These are phyloP conservation scores for Zygotorulaspora mrakii DNA, from an alignment of 1,139 yeast species.

Conservation along the genomic window DNA sequence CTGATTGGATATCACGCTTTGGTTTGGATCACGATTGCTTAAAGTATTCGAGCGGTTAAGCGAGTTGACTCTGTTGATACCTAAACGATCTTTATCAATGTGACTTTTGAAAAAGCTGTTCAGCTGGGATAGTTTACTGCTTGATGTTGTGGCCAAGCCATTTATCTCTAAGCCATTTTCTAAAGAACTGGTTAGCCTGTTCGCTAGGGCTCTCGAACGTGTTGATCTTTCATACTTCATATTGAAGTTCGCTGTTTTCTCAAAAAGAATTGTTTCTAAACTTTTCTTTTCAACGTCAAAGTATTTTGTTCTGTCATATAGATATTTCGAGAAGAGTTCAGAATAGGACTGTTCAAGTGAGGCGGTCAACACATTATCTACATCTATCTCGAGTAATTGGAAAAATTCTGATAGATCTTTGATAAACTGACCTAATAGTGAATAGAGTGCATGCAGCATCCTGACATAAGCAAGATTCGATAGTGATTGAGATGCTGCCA, in stretches of 20 bases:
- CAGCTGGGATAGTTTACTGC: constrained; percentile 37
- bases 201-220: constrained; percentile 45
- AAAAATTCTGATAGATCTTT: constrained; percentile 61
- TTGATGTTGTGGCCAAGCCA: constrained; percentile 23
- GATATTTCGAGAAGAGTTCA: constrained; percentile 69
- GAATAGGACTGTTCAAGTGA: constrained; percentile 69
- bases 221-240: constrained; percentile 50
- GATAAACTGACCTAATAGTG: constrained; percentile 59
- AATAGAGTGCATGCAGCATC: constrained; percentile 63
- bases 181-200: constrained; percentile 34
- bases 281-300: constrained; percentile 70
- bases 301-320: constrained; percentile 60
- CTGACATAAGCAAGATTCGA: constrained; percentile 76
- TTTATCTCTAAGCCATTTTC: constrained; percentile 21
- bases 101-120: constrained; percentile 42
- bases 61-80: constrained; percentile 28
- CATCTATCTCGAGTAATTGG: constrained; percentile 42
- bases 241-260: constrained; percentile 49
- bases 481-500: constrained; percentile 60
- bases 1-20: constrained; percentile 8
- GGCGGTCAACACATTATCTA: constrained; percentile 44
- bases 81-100: constrained; percentile 38
- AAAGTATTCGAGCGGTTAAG: constrained; percentile 26
- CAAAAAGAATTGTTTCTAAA: constrained; percentile 57
- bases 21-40: constrained; percentile 11